These are phyloP conservation scores for Dionaea muscipula DNA, from an alignment of 179 eudicot genomes.

Conservation along the genomic window DNA sequence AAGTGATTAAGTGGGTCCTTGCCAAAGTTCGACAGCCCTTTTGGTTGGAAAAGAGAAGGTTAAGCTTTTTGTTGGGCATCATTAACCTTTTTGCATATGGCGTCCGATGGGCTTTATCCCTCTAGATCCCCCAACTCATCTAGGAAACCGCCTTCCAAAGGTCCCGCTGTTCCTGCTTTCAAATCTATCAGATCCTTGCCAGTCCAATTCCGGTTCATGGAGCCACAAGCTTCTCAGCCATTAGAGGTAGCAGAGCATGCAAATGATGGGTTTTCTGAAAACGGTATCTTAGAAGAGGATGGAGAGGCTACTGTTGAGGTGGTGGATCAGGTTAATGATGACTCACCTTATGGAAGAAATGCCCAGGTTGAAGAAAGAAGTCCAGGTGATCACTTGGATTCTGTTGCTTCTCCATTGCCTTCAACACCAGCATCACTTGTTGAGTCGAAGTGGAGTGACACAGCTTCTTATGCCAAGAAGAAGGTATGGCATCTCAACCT, in stretches of 20 bases:
- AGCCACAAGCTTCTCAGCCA: slow-evolving; percentile 14
- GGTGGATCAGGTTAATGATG: slow-evolving; percentile 44
- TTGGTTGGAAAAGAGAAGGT: slow-evolving; percentile 17
- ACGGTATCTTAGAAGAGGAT: slow-evolving; percentile 23
- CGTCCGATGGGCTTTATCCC: slow-evolving; percentile 24
- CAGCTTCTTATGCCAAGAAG: slow-evolving; percentile 48
- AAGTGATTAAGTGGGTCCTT: slow-evolving; percentile 36
- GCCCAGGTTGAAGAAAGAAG: slow-evolving; percentile 22
- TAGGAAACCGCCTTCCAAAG: slow-evolving; percentile 28
- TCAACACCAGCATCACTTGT: slow-evolving; percentile 27
- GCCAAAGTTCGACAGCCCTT: slow-evolving; percentile 23
- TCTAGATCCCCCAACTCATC: slow-evolving; percentile 21
- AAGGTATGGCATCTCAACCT: slow-evolving; percentile 42
- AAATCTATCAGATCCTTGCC: slow-evolving; percentile 79
- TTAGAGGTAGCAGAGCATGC: slow-evolving; percentile 16
- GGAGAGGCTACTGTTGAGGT: slow-evolving; percentile 14
- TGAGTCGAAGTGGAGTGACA: slow-evolving; percentile 82
- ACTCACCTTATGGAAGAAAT: slow-evolving; percentile 63
- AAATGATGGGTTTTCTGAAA: slow-evolving; percentile 21
- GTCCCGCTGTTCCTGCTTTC: slow-evolving; percentile 31
- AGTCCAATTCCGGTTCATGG: slow-evolving; percentile 42
- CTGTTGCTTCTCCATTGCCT: slow-evolving; percentile 30
- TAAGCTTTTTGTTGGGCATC: slow-evolving; percentile 24
- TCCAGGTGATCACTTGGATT: slow-evolving; percentile 28
- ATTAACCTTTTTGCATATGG: slow-evolving; percentile 28